Evolutionary conservation across 1,284 basidiomycete species (phyloP), one percentile per base, ranked within the genome.

Genomic region (Cystobasidium pallidum): DNA sequence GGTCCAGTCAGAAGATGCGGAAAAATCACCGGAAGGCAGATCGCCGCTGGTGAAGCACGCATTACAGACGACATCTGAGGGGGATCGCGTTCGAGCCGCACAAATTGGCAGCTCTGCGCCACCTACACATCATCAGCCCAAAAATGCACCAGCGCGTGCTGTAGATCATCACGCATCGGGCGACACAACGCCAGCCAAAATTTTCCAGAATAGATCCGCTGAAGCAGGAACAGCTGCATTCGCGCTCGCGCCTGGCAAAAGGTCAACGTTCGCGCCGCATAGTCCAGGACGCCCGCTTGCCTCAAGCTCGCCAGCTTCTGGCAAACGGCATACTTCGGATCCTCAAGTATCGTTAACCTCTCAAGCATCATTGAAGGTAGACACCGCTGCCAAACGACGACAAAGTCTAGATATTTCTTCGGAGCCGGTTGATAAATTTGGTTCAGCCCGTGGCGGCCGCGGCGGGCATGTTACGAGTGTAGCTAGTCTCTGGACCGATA

Each of bases 401-500:
- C 47, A 43, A 19, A 57, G 64, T 49, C 52, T 66, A 7, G 47
- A 51, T 24, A 34, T 43, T 1, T 32, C 47, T n/a, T 66, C 64
- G 4, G 28, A 61, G 13, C 41, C 63, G 15, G 34, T 43, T 30
- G 63, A 72, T 34, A 59, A 72, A 10, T 55, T 58, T 21, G 36
- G 61, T 4, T 70, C 67, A 21, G 67, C 66, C 13, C 34, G 73
- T 39, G 73, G 73, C 30, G 73, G 73, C 2, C 13, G 67, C 45
- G 73, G 73, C 7, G 73, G 73, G 11, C 28, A 28, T 19, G 73
- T 74, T 2, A 65, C 73, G 10, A 58, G 28, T 36, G 58, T 74
- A 19, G 66, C 67, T 17, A 64, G 39, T 19, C 61, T 55, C 21
- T 74, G 73, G 73, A 52, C 59, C 8, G 54, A 41, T 24, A 32